Conservation (phyloP, 371 early-diverging fungal species). For the Gilbertella persicaria region DNA sequence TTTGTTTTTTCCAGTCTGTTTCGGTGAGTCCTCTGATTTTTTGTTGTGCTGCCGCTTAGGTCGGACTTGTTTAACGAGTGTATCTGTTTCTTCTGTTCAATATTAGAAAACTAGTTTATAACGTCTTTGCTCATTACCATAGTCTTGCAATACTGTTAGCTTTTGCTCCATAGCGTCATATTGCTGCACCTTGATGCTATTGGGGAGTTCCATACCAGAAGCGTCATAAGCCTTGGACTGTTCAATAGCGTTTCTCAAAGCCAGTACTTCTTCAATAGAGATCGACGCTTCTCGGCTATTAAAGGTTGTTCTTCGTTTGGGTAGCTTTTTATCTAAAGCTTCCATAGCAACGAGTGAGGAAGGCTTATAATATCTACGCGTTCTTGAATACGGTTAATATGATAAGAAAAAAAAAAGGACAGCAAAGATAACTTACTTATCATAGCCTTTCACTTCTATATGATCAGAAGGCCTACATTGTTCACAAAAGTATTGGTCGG, state of each 20-base stretch:
- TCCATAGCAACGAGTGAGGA: slow-evolving; percentile 14
- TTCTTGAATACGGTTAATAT: too few relatives aligned
- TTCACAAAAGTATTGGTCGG: slow-evolving; percentile 89
- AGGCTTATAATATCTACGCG: slow-evolving; percentile 34
- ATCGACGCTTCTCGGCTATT: slow-evolving; percentile 61
- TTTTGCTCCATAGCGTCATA: slow-evolving; percentile 8
- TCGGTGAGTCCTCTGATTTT: slow-evolving; percentile 1
- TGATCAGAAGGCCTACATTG: slow-evolving; percentile 54
- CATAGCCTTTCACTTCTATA: slow-evolving; percentile 24
- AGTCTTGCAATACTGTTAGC: slow-evolving; percentile 31
- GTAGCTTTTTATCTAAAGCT: slow-evolving; percentile 28
- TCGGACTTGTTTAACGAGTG: slow-evolving; percentile 12
- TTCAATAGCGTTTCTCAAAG: slow-evolving; percentile 38
- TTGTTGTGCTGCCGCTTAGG: slow-evolving; percentile 10
- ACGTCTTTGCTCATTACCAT: slow-evolving; percentile 13
- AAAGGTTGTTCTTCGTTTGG: slow-evolving; percentile 58
- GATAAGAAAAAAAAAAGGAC: neutral
- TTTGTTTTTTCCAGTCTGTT: neutral
- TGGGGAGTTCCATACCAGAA: slow-evolving; percentile 15
- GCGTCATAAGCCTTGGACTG: slow-evolving; percentile 16
- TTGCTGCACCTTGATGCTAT: slow-evolving; percentile 3
- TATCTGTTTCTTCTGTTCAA: slow-evolving; percentile 5
- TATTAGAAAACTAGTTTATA: neutral
- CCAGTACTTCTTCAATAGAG: slow-evolving; percentile 52
- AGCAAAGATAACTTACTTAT: slow-evolving; percentile 14